These are phyloP conservation scores for Gastrolobium villosum DNA, from an alignment of 306 rosid species.

Conservation along the genomic window DNA sequence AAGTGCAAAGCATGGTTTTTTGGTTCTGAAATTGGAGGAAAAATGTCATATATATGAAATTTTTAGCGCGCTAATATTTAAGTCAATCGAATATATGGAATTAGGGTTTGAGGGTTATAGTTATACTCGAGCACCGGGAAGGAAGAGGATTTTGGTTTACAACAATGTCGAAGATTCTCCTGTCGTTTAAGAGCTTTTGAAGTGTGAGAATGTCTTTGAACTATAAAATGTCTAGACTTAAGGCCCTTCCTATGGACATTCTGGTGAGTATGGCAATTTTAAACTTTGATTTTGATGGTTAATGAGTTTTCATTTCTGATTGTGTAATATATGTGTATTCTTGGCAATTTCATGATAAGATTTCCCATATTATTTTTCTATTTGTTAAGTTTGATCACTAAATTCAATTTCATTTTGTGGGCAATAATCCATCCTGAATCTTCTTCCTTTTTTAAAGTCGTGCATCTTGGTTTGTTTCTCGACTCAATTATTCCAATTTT, in stretches of 20 bases:
- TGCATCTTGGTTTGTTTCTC: too few relatives aligned
- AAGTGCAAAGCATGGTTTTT: too few relatives aligned
- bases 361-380: too few relatives aligned
- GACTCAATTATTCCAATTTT: too few relatives aligned
- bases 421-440: too few relatives aligned
- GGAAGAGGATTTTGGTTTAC: slow-evolving; percentile 71
- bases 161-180: slow-evolving; percentile 45
- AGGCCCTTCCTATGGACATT: slow-evolving; percentile 77
- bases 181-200: slow-evolving; percentile 57
- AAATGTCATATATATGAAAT: neutral
- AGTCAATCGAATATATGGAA: slow-evolving; percentile 44
- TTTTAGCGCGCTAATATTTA: neutral
- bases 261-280: slow-evolving; percentile 63
- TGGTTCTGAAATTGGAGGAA: neutral
- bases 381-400: too few relatives aligned
- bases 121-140: slow-evolving; percentile 58
- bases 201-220: slow-evolving; percentile 41
- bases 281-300: neutral
- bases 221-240: slow-evolving; percentile 59
- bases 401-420: too few relatives aligned
- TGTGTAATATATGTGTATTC: too few relatives aligned
- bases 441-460: too few relatives aligned
- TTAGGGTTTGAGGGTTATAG: slow-evolving; percentile 59
- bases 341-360: too few relatives aligned
- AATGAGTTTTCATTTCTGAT: neutral